Evolutionary conservation across 176 grass and related monocot species (phyloP), one percentile per base, ranked within the genome.

Genomic region (Themeda triandra): DNA sequence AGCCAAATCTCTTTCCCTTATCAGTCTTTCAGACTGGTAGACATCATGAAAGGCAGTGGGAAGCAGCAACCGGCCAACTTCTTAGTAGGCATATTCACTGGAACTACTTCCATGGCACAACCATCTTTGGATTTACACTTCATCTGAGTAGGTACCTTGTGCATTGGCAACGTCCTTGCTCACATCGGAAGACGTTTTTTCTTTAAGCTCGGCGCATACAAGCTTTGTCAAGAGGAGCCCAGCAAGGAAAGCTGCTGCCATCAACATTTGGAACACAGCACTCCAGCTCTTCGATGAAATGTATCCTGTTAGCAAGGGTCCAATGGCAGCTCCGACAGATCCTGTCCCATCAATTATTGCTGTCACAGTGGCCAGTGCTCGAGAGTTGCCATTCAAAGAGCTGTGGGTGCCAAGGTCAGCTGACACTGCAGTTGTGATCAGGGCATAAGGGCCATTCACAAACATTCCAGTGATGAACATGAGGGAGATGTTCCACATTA

Each of bases 381-480:
- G 81, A 18, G 94, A 93, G 78, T 93, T 88, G 39, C 94, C 94
- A 37, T 82, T 92, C 74, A 93, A 54, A 0, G 94, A 93, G 77
- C 87, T 88, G 24, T 96, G 94, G 17, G 94, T 96, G 41, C 94
- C 94, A 80, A 96, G 91, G 27, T 96, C 94, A 66, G 94, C 91
- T 45, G 94, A 96, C 18, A 96, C 91, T 7, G 94, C 94, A 51
- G 94, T 96, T 53, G 94, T 96, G 73, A 96, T 96, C 35, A 96
- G 78, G 56, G 94, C 94, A 48, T 96, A 96, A 30, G 94, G 94
- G 1, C 94, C 94, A 63, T 96, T 96, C 33, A 96, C 91, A 78
- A 96, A 89, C 84, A 96, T 91, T 69, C 94, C 91, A n/a, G 91
- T 79, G 75, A 96, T 71, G 67, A 96, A 91, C 94, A 96, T 96